phyloP scores from a whole-genome alignment of 1,284 basidiomycete genomes.

The Ustilago sp. region DNA sequence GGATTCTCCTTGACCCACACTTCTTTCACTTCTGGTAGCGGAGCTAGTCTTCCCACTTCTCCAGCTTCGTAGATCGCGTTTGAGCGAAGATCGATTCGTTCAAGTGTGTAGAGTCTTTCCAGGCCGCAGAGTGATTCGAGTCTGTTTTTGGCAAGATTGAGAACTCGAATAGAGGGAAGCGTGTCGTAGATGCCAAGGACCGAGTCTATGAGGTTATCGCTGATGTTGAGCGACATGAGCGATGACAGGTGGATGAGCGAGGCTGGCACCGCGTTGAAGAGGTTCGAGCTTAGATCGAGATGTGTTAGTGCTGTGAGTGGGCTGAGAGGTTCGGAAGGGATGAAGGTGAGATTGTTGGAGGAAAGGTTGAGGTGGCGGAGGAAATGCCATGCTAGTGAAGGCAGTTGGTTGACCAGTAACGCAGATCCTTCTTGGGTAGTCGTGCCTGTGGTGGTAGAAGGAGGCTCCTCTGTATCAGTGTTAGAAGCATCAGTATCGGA shows the following conservation, averaged over 20 bases:
- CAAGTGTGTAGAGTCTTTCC: constrained; percentile 84
- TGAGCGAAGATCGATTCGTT: constrained; percentile 85
- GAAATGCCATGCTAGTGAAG: constrained; percentile 80
- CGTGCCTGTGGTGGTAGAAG: background rate
- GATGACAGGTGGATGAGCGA: constrained; percentile 80
- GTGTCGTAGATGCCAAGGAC: constrained; percentile 77
- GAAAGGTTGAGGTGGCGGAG: constrained; percentile 82
- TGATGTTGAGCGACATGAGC: constrained; percentile 86
- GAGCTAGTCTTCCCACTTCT: constrained; percentile 86
- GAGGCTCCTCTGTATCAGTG: background rate
- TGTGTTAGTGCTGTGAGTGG: constrained; percentile 73
- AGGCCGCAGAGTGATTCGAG: constrained; percentile 92
- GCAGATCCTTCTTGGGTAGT: background rate
- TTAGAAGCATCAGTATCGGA: constrained; percentile 5
- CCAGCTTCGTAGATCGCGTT: constrained; percentile 85
- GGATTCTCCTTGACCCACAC: constrained; percentile 64
- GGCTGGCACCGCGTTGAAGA: constrained; percentile 74
- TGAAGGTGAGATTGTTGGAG: constrained; percentile 84
- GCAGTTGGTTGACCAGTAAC: constrained; percentile 71
- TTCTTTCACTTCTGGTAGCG: constrained; percentile 76
- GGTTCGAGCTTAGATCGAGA: constrained; percentile 71
- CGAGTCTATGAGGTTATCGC: constrained; percentile 96
- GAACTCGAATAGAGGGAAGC: constrained; percentile 48
- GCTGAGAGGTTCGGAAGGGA: constrained; percentile 73
- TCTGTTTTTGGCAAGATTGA: constrained; percentile 75